Base-by-base conservation (phyloP, 2,329 filamentous ascomycete species). In the Aspergillus neoniger region DNA sequence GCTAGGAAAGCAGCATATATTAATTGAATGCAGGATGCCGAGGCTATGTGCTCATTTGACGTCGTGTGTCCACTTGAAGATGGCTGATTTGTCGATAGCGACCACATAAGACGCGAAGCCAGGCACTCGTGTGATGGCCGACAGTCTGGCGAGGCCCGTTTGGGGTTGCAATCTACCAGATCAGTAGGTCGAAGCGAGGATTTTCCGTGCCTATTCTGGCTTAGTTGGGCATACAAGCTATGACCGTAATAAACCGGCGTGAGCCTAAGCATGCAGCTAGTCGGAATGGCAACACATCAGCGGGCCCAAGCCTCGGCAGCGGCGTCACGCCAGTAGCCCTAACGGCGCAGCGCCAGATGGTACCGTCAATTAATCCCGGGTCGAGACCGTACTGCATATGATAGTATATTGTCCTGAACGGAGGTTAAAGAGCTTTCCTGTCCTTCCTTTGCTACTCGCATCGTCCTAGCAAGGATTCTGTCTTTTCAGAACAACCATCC, bases 101-200 rank as follows among this genome's bases (percentile, higher is more conserved):
- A 17, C 47, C 14, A 14, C 4, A 44, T 21, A 19, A 15, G 17
- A 49, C 14, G 15, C 25, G 23, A 9, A 15, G 3, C 7, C 14
- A 19, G 8, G 12, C 23, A 28, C 47, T 54, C 14, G 41, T 28
- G 28, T 25, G 51, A 30, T 43, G 19, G 15, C 36, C 19, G n/a
- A 30, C n/a, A 9, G 15, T 17, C 10, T 17, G 36, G 19, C 36
- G 25, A 25, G 15, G 14, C 12, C 32, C 12, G 9, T 19, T 43
- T 17, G 28, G 41, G 41, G 9, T 57, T 5, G 10, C 55, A 43
- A 32, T 5, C 28, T 19, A 57, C 47, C 23, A 48, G 19, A 38
- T 21, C 17, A 47, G 51, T 49, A 59, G 57, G 57, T 59, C 50
- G 57, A 59, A 59, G 51, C 57, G 57, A 59, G 57, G 50, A n/a